Percentiles rank a stretch among this genome's conserved stretches.
Evolutionary conservation across 805 yeast species (phyloP).

Genomic region (Blastobotrys americana): DNA sequence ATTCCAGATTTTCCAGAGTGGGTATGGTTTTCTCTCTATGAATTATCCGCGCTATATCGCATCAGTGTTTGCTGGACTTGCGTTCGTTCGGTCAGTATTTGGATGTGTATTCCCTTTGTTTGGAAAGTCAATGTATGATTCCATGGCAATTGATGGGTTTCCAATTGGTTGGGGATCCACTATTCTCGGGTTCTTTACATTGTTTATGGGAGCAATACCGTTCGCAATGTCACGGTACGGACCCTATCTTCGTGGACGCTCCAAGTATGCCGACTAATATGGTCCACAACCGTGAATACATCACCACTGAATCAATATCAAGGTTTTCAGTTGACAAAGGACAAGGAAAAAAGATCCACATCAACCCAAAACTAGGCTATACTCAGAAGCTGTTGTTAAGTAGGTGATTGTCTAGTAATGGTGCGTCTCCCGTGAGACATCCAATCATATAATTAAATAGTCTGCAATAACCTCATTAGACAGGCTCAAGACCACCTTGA

Average conservation of each 20-base stretch:
- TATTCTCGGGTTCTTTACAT: conserved; percentile 39
- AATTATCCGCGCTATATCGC: conserved; percentile 46
- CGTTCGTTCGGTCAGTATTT: conserved; percentile 42
- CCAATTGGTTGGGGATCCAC: conserved; percentile 58
- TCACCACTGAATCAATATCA: too few relatives aligned
- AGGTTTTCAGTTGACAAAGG: too few relatives aligned
- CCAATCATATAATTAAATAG: too few relatives aligned
- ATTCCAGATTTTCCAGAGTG: conserved; percentile 43
- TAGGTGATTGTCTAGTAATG: too few relatives aligned
- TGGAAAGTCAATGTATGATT: conserved; percentile 51
- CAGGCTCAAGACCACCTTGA: too few relatives aligned
- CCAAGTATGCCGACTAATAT: conserved; percentile 28
- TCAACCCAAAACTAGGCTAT: too few relatives aligned
- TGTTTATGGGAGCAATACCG: conserved; percentile 43
- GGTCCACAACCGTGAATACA: too few relatives aligned
- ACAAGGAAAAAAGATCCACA: too few relatives aligned
- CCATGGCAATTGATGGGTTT: conserved; percentile 32
- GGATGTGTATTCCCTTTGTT: conserved; percentile 62
- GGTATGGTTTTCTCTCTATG: conserved; percentile 42
- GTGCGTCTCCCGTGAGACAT: too few relatives aligned
- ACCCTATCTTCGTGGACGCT: too few relatives aligned
- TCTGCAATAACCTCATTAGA: too few relatives aligned
- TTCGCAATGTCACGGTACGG: conserved; percentile 34
- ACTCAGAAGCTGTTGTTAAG: too few relatives aligned
- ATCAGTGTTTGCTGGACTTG: conserved; percentile 54